Percentiles rank a stretch among this genome's conserved stretches.
phyloP scores from a whole-genome alignment of 2,329 filamentous ascomycete species.

The Zymoseptoria brevis region DNA sequence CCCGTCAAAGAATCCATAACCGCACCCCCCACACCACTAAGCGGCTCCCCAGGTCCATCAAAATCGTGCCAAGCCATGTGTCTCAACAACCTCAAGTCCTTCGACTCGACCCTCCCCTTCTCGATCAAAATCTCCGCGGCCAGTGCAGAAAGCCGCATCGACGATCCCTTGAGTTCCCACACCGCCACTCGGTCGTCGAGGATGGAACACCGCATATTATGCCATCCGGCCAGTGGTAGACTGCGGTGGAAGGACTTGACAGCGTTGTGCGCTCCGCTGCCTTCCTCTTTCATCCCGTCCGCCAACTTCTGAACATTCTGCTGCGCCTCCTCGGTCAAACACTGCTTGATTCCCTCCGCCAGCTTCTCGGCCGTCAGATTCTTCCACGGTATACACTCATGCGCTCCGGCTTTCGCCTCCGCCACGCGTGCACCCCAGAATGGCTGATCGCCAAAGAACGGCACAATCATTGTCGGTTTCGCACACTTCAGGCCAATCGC shows the following conservation, averaged over 20 bases:
- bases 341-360: conserved; percentile 62
- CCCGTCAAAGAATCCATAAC: conserved; percentile 52
- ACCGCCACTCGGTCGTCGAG: conserved; percentile 55
- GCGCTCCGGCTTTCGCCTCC: conserved; percentile 55
- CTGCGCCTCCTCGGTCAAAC: conserved; percentile 54
- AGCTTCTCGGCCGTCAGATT: conserved; percentile 54
- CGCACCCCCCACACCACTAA: conserved; percentile 58
- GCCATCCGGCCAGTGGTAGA: conserved; percentile 40
- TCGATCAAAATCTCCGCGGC: conserved; percentile 59
- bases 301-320: conserved; percentile 53
- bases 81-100: conserved; percentile 54
- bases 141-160: conserved; percentile 52
- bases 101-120: conserved; percentile 55
- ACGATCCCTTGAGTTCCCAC: conserved; percentile 57
- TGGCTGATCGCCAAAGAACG: conserved; percentile 72
- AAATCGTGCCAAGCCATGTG: conserved; percentile 69
- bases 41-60: conserved; percentile 64
- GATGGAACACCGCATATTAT: conserved; percentile 58
- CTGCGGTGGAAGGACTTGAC: conserved; percentile 59
- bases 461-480: conserved; percentile 66
- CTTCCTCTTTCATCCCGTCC: conserved; percentile 53
- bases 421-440: conserved; percentile 69
- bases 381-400: conserved; percentile 60
- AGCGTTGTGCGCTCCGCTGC: conserved; percentile 63
- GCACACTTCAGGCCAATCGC: conserved; percentile 65